Percentiles rank a stretch among this genome's conserved stretches.
These are phyloP conservation scores for Calocybe cyanea DNA, from an alignment of 768 basidiomycete genomes.

Conservation along the genomic window DNA sequence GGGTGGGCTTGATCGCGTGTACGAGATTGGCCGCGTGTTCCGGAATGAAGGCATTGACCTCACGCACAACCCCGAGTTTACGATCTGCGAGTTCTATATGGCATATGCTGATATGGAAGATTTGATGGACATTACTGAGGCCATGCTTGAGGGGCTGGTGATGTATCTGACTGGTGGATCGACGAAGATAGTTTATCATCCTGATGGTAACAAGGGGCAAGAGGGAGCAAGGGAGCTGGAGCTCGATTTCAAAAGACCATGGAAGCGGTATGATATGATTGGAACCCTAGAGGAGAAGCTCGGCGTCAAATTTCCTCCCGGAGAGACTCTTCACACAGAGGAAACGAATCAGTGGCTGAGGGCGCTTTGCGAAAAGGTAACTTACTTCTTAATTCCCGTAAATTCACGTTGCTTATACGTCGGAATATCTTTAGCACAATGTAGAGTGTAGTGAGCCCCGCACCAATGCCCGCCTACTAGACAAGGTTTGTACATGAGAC, in stretches of 20 bases:
- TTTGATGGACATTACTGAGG: conserved; percentile 95
- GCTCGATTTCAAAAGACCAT: conserved; percentile 88
- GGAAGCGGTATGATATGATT: conserved; percentile 99
- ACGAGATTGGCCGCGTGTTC: conserved; percentile 98
- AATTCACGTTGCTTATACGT: neutral
- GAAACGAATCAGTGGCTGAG: conserved; percentile 87
- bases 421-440: conserved; percentile 58
- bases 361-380: conserved; percentile 80
- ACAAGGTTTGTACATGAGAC: conserved; percentile 61
- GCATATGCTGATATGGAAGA: conserved; percentile 99
- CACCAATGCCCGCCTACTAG: conserved; percentile 90
- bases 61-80: conserved; percentile 99
- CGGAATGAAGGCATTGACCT: conserved; percentile 98
- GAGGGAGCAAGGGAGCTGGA: conserved; percentile 57
- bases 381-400: conserved; percentile 6
- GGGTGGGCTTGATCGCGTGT: conserved; percentile 95
- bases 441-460: conserved; percentile 96
- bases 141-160: conserved; percentile 86
- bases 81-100: conserved; percentile 99
- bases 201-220: conserved; percentile 86
- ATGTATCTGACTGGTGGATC: conserved; percentile 78
- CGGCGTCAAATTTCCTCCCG: conserved; percentile 87
- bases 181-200: conserved; percentile 82
- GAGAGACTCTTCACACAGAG: conserved; percentile 81
- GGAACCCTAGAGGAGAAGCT: conserved; percentile 93